Conservation (phyloP, 2,329 filamentous ascomycete genomes). For the Truncatella angustata region DNA sequence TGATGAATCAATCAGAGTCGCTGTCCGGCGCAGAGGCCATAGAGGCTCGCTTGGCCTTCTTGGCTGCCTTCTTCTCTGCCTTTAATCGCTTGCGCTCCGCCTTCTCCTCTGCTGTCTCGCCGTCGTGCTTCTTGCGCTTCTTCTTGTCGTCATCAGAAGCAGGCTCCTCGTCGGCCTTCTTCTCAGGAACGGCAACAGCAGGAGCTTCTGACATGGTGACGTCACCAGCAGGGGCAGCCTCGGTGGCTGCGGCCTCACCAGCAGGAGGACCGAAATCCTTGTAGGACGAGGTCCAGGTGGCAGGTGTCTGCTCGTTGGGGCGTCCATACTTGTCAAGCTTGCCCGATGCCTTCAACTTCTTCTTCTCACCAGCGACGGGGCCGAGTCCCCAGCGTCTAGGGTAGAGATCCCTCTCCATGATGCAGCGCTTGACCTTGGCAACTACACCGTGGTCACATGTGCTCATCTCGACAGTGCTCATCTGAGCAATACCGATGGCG, state of each 20-base stretch:
- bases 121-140: constrained; percentile 80
- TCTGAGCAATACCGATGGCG: constrained; percentile 91
- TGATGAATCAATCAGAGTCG: constrained; percentile 34
- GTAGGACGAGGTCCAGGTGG: constrained; percentile 90
- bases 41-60: constrained; percentile 53
- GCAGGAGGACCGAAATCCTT: constrained; percentile 75
- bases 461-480: constrained; percentile 96
- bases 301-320: constrained; percentile 86
- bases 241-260: constrained; percentile 38
- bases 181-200: constrained; percentile 31
- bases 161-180: constrained; percentile 34
- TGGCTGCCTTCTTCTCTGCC: constrained; percentile 59
- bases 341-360: constrained; percentile 98
- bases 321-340: constrained; percentile 98
- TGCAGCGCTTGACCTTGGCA: constrained; percentile 98
- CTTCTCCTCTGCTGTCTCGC: constrained; percentile 69
- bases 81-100: constrained; percentile 59
- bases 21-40: constrained; percentile 33
- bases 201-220: constrained; percentile 43
- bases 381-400: constrained; percentile 95
- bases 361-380: constrained; percentile 92
- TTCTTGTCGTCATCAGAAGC: constrained; percentile 63
- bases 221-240: constrained; percentile 40
- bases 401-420: constrained; percentile 99
- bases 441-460: constrained; percentile 97